Evolutionary conservation across 1,139 yeast species (phyloP).

Genomic region (Zygoascus sp.): DNA sequence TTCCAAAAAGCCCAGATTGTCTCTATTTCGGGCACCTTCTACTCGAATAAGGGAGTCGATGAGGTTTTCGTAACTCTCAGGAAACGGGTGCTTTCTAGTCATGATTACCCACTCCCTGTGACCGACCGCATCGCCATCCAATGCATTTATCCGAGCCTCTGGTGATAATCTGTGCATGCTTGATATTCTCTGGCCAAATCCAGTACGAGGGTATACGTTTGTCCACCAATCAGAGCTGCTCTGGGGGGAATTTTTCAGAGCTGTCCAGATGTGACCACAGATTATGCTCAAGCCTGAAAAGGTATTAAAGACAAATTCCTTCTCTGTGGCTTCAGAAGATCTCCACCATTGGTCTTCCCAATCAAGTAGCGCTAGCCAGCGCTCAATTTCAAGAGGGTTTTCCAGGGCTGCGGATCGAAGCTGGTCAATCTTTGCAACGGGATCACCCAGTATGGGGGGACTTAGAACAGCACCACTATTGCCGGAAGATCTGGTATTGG

Average conservation of each 20-base stretch:
- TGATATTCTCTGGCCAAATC: not conserved
- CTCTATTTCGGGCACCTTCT: constrained; percentile 6
- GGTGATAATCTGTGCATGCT: not conserved
- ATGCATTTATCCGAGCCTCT: not conserved
- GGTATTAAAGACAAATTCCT: too few species aligned
- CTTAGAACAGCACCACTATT: too few species aligned
- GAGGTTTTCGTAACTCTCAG: constrained; percentile 7
- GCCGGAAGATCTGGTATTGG: too few species aligned
- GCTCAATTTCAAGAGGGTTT: not conserved
- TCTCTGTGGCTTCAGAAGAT: constrained; percentile 8
- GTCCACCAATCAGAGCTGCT: not conserved
- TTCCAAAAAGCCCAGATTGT: constrained; percentile 11
- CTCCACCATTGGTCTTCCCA: constrained; percentile 10
- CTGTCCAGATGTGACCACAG: not conserved
- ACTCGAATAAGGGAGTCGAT: constrained; percentile 4
- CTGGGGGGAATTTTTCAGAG: not conserved
- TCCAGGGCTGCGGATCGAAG: too few species aligned
- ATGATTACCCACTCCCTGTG: not conserved
- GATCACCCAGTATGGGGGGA: too few species aligned
- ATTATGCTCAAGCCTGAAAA: too few species aligned
- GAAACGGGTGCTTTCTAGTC: constrained; percentile 2
- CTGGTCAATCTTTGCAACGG: too few species aligned
- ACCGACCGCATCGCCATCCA: not conserved
- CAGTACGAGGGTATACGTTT: constrained; percentile 1
- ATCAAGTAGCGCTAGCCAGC: constrained; percentile 11